Percentiles rank a stretch among this genome's conserved stretches.
Evolutionary conservation across 805 yeast species (phyloP).

Genomic region (Lipomyces yamanashiensis): DNA sequence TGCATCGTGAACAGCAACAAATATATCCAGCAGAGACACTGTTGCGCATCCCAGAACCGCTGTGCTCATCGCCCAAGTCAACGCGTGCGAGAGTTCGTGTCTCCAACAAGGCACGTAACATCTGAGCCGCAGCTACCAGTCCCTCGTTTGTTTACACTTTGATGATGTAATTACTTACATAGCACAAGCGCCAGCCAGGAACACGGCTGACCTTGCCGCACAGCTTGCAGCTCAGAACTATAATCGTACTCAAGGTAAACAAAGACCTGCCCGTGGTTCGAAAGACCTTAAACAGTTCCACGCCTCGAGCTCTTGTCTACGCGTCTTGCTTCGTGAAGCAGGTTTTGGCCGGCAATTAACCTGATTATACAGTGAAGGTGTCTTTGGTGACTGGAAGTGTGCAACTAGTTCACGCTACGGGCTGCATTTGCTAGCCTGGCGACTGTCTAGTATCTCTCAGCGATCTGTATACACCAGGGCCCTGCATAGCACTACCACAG

Average conservation of each 20-base stretch:
- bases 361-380: too few species aligned
- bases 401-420: too few species aligned
- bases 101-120: not conserved
- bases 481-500: too few species aligned
- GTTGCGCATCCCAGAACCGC: not conserved
- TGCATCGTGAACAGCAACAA: not conserved
- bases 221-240: not conserved
- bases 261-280: not conserved
- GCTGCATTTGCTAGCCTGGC: too few species aligned
- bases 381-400: too few species aligned
- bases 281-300: not conserved
- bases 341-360: not conserved
- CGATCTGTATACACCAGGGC: too few species aligned
- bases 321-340: not conserved
- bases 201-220: constrained; percentile 4
- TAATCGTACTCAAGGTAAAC: not conserved
- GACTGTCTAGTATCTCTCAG: too few species aligned
- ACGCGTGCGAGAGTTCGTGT: too few species aligned
- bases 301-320: not conserved
- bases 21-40: too few species aligned
- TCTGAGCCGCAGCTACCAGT: constrained; percentile 5
- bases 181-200: not conserved
- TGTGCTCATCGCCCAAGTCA: not conserved
- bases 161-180: too few species aligned
- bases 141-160: not conserved